phyloP scores from a whole-genome alignment of 257 asterid species.

The Solanum acaule region DNA sequence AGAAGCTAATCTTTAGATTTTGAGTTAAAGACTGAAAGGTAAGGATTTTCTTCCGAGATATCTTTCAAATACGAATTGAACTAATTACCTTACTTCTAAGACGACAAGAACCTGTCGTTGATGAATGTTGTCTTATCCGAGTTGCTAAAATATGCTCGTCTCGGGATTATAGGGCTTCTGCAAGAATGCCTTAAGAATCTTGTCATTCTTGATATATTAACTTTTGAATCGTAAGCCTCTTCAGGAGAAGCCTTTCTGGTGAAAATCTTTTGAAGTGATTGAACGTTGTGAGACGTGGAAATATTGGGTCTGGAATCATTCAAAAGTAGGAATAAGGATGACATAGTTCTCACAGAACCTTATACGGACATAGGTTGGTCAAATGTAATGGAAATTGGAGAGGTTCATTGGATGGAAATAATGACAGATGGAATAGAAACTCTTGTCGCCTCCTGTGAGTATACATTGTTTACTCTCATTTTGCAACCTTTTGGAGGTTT shows the following conservation, averaged over 20 bases:
- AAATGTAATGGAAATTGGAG: neutral
- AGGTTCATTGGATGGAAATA: neutral
- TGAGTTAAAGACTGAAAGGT: neutral
- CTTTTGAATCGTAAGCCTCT: neutral
- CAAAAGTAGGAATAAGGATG: neutral
- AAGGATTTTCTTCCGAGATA: neutral
- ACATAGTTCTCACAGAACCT: neutral
- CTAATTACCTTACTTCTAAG: neutral
- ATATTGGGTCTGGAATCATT: neutral
- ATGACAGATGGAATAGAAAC: neutral
- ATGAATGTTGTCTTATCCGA: neutral
- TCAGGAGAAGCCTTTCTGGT: neutral
- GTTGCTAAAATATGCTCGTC: neutral
- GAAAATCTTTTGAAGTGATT: neutral
- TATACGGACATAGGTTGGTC: neutral
- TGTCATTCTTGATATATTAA: neutral
- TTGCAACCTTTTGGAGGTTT: neutral
- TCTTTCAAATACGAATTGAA: neutral
- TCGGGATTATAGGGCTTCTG: neutral
- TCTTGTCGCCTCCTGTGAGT: neutral
- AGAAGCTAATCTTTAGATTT: neutral
- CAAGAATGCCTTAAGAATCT: neutral
- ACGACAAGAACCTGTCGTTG: neutral
- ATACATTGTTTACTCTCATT: neutral
- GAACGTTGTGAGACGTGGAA: neutral